Base-by-base conservation (phyloP, 1,284 basidiomycete genomes). In the Ganoderma boninense region DNA sequence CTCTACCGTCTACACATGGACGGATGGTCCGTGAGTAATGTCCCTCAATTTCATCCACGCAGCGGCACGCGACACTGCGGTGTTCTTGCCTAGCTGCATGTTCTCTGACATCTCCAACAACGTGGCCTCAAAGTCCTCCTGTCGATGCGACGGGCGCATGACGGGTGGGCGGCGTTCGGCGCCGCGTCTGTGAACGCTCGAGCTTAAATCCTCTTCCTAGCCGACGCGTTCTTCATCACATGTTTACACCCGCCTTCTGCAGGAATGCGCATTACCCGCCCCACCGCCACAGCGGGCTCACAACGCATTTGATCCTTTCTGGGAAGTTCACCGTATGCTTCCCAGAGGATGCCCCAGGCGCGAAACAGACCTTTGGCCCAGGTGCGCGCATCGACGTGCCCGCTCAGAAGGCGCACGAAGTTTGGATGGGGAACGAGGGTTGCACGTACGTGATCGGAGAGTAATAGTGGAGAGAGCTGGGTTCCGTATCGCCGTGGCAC, bases 401-500 rank as follows among this genome's bases (percentile, higher is more conserved):
- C 14, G 79, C 78, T 1, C 73, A 72, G 23, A 77, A 77, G 64
- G 68, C 77, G 49, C 80, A 82, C 64, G 80, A 82, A 69, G 78
- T 80, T 1, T 81, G 80, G 79, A 78, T 81, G 62, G 80, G 80
- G 18, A 70, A 74, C 40, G 73, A 78, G 38, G 80, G 79, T 20
- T 81, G 80, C 69, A 81, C 76, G 42, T 79, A 80, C 69, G 79
- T 81, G 56, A 79, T 81, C 42, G 80, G 80, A 7, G 80, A 81
- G 69, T 80, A 66, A 42, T n/a, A 49, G 38, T 20, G 40, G 46
- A 13, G 11, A 32, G 32, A 40, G 23, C 23, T 61, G 40, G n/a
- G 59, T 40, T 43, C 18, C 40, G 10, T 14, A 60, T 11, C 38
- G 20, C 57, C 20, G 32, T 40, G 59, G 13, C 13, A 61, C 59